phyloP scores from a whole-genome alignment of 768 basidiomycete genomes.

The Dioszegia hungarica region DNA sequence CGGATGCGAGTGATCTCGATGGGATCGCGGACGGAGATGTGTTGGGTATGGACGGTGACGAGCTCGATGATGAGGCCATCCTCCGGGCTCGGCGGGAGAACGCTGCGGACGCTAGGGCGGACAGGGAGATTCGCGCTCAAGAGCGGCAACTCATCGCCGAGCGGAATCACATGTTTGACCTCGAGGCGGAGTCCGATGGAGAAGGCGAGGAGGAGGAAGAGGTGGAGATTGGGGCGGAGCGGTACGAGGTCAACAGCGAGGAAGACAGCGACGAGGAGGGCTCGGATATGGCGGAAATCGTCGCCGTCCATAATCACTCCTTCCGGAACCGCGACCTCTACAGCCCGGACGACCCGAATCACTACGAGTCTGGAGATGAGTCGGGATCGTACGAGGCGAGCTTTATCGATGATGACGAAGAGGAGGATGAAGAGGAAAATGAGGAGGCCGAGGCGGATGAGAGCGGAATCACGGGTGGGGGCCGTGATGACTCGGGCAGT shows the following conservation, averaged over 20 bases:
- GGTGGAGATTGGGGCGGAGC: constrained; percentile 1
- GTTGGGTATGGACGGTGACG: too few relatives aligned
- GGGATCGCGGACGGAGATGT: too few relatives aligned
- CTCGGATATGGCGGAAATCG: neutral
- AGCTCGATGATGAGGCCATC: neutral
- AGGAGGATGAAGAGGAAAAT: neutral
- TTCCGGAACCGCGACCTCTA: too few relatives aligned
- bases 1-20: neutral
- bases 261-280: constrained; percentile 9
- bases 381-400: constrained; percentile 8
- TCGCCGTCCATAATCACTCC: too few relatives aligned
- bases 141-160: neutral
- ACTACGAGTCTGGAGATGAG: neutral
- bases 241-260: neutral
- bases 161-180: constrained; percentile 2
- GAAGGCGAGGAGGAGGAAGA: constrained; percentile 64
- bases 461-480: too few relatives aligned
- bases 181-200: constrained; percentile 20
- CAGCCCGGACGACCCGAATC: too few relatives aligned
- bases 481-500: too few relatives aligned
- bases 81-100: neutral
- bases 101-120: neutral
- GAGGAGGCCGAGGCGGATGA: neutral
- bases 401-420: constrained; percentile 18
- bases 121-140: neutral